Evolutionary conservation across 1,284 basidiomycete genomes (phyloP), one percentile per base, ranked within the genome.

Genomic region (Schizopora paradoxa): DNA sequence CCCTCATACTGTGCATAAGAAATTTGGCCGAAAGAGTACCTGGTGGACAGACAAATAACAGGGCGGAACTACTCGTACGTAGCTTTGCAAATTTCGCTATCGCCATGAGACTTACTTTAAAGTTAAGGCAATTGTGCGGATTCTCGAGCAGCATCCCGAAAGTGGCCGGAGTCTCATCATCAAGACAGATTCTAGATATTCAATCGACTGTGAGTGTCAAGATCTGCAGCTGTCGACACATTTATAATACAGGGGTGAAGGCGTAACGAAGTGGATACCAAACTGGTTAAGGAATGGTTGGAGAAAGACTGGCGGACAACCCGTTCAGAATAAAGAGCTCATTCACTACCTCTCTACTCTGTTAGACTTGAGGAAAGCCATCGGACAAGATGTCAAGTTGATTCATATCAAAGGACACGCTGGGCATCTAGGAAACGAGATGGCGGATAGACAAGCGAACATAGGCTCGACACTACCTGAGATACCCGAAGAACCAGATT

Each of bases 21-120:
- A 91, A 90, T 57, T 61, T 91, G 2, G 72, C 81, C 0, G 84
- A 89, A 55, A 70, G 90, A 16, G 85, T 89, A 54, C 85, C 87
- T 2, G 91, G 91, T 1, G 67, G 65, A 36, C 91, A 93, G 60
- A 93, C 90, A 0, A 94, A 94, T 60, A 93, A 94, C 52, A 72
- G 88, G 10, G 91, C 88, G 2, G 91, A 94, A 61, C 70, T 94
- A 22, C 81, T 88, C 53, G 89, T 86, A 49, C 53, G 79, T 68
- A 8, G 23, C 21, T 19, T 40, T 36, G 14, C 5, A 18, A n/a
- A n/a, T 38, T 3, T 16, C 11, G 3, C 7, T 36, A 34, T 36
- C 16, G 18, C 14, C 19, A 29, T 29, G 25, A 16, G 25, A 45
- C n/a, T 23, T 36, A 39, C 27, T 31, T 32, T 33, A n/a, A 18